Conservation (phyloP, 345 rosid genomes). For the Populus pruinosa region DNA sequence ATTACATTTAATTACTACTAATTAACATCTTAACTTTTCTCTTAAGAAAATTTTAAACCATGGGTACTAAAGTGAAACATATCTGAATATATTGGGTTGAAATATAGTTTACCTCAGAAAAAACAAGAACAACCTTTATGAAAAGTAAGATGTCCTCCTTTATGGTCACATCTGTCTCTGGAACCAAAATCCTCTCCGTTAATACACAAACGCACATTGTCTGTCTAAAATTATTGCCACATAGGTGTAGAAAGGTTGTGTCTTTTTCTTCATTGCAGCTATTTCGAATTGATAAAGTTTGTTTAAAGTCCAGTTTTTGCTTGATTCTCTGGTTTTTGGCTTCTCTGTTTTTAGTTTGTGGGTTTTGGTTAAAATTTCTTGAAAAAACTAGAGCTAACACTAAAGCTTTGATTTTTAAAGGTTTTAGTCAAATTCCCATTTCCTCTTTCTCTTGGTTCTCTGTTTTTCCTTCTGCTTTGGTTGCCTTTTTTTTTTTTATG, state of each 20-base stretch:
- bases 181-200: neutral
- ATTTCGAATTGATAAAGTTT: neutral
- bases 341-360: neutral
- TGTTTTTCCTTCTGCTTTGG: neutral
- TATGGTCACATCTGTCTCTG: neutral
- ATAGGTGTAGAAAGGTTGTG: neutral
- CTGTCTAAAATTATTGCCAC: neutral
- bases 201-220: neutral
- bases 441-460: neutral
- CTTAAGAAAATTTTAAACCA: neutral
- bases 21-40: too few species aligned
- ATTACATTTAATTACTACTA: too few species aligned
- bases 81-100: neutral
- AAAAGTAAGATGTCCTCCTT: neutral
- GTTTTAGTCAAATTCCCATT: neutral
- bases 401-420: neutral
- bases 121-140: neutral
- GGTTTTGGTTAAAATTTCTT: neutral
- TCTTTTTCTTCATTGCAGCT: neutral
- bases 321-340: neutral
- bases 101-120: neutral
- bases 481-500: neutral
- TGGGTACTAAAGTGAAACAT: neutral
- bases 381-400: neutral
- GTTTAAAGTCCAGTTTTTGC: neutral